Evolutionary conservation across 441 rosid genomes (phyloP).

Genomic region (Bruguiera hainesii): DNA sequence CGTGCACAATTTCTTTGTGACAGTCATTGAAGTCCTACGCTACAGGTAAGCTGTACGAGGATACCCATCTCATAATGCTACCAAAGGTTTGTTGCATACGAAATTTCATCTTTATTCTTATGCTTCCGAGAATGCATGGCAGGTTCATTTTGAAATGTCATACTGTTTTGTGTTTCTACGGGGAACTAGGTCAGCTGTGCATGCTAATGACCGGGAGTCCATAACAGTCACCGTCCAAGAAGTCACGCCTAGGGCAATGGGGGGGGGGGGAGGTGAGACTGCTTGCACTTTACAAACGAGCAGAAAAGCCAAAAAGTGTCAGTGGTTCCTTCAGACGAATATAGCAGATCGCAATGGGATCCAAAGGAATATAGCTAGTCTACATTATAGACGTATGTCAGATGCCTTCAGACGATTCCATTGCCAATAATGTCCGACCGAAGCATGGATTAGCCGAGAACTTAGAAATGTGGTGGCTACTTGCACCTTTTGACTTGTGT

Average conservation of each 20-base stretch:
- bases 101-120: neutral
- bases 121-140: neutral
- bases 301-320: constrained; percentile 30
- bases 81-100: neutral
- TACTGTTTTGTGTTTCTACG: constrained; percentile 23
- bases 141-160: neutral
- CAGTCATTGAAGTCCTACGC: constrained; percentile 91
- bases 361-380: no score
- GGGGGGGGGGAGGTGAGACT: constrained; percentile 24
- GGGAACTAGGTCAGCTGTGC: constrained; percentile 98
- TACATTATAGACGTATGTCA: no score
- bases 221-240: constrained; percentile 84
- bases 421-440: no score
- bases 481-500: no score
- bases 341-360: no score
- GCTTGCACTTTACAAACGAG: constrained; percentile 90
- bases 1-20: constrained; percentile 88
- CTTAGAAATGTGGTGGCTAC: no score
- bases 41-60: constrained; percentile 52
- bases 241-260: constrained; percentile 85
- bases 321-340: no score
- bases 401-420: no score
- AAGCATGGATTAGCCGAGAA: no score
- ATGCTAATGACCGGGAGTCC: constrained; percentile 80
- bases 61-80: neutral